Conservation (phyloP, 2,329 filamentous ascomycete genomes). For the Fusarium transvaalense region DNA sequence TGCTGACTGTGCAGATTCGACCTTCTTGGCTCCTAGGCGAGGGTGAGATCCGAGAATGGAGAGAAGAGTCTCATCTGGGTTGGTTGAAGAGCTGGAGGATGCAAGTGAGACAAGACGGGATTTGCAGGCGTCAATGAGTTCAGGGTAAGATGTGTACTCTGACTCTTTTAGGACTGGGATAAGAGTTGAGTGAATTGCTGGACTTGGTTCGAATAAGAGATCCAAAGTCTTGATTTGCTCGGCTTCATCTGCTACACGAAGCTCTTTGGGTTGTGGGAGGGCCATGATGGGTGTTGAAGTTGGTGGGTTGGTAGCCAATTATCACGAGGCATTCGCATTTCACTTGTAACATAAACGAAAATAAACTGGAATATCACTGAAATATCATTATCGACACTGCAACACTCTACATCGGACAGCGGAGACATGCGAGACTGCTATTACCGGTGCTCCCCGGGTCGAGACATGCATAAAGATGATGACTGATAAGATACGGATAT, state of each 20-base stretch:
- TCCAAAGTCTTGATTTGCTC: slow-evolving; percentile 74
- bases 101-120: slow-evolving; percentile 71
- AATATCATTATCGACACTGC: background rate
- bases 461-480: slow-evolving; percentile 21
- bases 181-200: slow-evolving; percentile 78
- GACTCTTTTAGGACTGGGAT: slow-evolving; percentile 71
- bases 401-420: slow-evolving; percentile 33
- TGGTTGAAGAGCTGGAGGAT: slow-evolving; percentile 60
- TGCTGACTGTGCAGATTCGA: slow-evolving; percentile 84
- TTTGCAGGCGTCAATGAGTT: slow-evolving; percentile 76
- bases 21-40: slow-evolving; percentile 82
- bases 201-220: slow-evolving; percentile 85
- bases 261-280: slow-evolving; percentile 68
- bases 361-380: background rate
- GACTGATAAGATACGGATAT: slow-evolving; percentile 31
- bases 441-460: slow-evolving; percentile 44
- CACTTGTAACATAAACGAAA: background rate
- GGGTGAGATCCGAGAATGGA: slow-evolving; percentile 85
- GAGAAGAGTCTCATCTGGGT: slow-evolving; percentile 68
- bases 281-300: slow-evolving; percentile 38
- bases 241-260: slow-evolving; percentile 68
- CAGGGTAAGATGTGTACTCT: slow-evolving; percentile 74
- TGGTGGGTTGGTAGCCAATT: slow-evolving; percentile 1
- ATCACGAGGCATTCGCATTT: background rate
- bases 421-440: slow-evolving; percentile 44